Evolutionary conservation across 805 yeast genomes (phyloP), one percentile per base, ranked within the genome.

Genomic region (Kodamaea hsintzibuensis): DNA sequence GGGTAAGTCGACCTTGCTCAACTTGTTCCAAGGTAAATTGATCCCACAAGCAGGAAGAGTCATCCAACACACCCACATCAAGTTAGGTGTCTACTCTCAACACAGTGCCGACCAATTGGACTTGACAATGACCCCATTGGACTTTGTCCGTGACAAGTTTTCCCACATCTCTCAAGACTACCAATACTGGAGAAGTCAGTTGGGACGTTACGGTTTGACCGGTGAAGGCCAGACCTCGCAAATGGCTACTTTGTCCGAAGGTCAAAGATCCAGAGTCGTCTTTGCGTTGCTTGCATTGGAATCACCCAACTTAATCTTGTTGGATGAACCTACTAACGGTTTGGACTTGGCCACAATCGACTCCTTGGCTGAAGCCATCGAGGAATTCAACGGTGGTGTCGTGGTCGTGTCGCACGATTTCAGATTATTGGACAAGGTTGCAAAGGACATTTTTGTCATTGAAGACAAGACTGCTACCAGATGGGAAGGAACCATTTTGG

Each of bases 241-340:
- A 72, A 95, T 95, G 98, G 98, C 96, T 63, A 95, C 99, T 14
- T 77, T 95, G 61, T 92, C 98, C 16, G 99, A 95, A 82, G 99
- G 99, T 74, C 99, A 95, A 82, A 89, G 98, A 80, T 93, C 98
- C 60, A 88, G 99, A 78, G 99, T 95, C 62, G 99, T 95, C 54
- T 95, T 95, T 69, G 98, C 98, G 9, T 80, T 95, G 62, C 83
- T 95, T 68, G 99, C 99, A 50, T 81, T 95, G 62, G 98, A 95
- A 78, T 79, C 89, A 59, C 99, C 99, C 68, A 95, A 95, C 77
- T 90, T 95, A 73, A 80, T 95, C 66, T 79, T 95, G 70, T 81
- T 95, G 77, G 99, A 95, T 81, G 99, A 95, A 86, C 99, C 99
- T 84, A 95, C 99, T 62, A 95, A 95, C 83, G 98, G 98, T 82